Evolutionary conservation across 2,329 filamentous ascomycete genomes (phyloP).

Genomic region (Colletotrichum sp.): DNA sequence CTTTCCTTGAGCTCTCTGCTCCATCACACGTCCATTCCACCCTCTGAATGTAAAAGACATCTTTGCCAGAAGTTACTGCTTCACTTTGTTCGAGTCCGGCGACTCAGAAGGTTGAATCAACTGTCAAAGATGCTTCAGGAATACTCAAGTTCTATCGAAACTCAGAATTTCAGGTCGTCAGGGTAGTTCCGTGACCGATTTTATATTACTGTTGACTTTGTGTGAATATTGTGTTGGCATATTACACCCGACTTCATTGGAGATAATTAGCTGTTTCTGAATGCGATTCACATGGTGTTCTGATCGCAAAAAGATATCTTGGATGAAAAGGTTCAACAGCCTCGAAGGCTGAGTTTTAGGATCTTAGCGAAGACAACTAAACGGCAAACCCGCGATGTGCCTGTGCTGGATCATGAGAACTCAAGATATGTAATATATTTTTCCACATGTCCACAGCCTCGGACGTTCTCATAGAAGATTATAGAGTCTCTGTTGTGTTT

Average conservation of each 20-base stretch:
- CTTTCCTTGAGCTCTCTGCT: not conserved
- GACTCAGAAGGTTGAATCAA: not conserved
- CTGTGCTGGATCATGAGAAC: not conserved
- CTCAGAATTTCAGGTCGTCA: not conserved
- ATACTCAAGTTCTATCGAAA: not conserved
- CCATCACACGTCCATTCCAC: not conserved
- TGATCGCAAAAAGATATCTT: not conserved
- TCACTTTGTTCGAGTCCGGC: not conserved
- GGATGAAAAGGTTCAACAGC: not conserved
- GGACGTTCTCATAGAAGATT: accelerated
- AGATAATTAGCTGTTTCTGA: not conserved
- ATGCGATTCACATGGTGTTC: not conserved
- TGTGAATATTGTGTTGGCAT: not conserved
- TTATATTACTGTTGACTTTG: not conserved
- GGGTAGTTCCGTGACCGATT: not conserved
- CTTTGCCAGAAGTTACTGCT: not conserved
- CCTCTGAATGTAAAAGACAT: not conserved
- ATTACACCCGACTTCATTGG: not conserved
- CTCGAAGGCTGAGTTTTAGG: not conserved
- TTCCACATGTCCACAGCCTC: not conserved
- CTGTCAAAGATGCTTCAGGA: accelerated
- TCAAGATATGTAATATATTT: not conserved
- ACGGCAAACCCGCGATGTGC: too few species aligned
- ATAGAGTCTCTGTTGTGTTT: accelerated
- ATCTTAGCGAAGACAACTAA: not conserved